Base-by-base conservation (phyloP, 148 eudicot genomes). In the Limonium bicolor region DNA sequence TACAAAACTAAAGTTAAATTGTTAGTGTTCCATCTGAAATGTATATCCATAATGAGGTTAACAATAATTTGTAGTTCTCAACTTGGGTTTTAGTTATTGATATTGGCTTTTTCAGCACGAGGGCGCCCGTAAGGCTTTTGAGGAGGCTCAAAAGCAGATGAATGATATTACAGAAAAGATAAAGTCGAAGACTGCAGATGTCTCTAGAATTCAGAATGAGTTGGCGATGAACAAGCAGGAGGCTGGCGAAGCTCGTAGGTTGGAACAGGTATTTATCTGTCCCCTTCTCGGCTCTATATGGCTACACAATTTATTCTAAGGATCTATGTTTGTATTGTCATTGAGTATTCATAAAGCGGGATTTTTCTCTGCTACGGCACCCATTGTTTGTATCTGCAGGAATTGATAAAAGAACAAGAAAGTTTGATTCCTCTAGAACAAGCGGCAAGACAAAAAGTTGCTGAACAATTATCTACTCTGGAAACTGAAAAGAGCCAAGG, bases 401-500 rank as follows among this genome's bases (percentile, higher is more conserved):
- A 71, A 48, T 78, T 72, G 51, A 41, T 77, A 23, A 70, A 75
- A 30, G 93, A 90, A 54, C 97, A 90, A 67, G 93, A 80, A 42
- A 46, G 63, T 49, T 55, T 80, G 31, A 71, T 69, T 53, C 77
- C 82, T 41, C 81, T 68, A 44, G 97, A 90, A 63, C 95, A 77
- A 61, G 79, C 73, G 48, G 87, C 93, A 26, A 77, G 97, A 40
- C 95, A 80, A 71, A 80, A 75, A 64, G 82, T 84, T 43, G 56
- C 75, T 19, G 99, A 90, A 72, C 95, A 77, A 20, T 26, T 50
- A 34, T 74, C 92, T 51, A 67, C 68, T 43, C 58, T 80, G 73
- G 94, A 88, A 56, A 71, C 92, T 53, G 99, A 90, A 61, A 90
- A 56, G 69, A 90, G 80, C 57, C 95, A 90, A 53, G 84, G 92